phyloP scores from a whole-genome alignment of 2,329 filamentous ascomycete species.

The Diaporthe helianthi region DNA sequence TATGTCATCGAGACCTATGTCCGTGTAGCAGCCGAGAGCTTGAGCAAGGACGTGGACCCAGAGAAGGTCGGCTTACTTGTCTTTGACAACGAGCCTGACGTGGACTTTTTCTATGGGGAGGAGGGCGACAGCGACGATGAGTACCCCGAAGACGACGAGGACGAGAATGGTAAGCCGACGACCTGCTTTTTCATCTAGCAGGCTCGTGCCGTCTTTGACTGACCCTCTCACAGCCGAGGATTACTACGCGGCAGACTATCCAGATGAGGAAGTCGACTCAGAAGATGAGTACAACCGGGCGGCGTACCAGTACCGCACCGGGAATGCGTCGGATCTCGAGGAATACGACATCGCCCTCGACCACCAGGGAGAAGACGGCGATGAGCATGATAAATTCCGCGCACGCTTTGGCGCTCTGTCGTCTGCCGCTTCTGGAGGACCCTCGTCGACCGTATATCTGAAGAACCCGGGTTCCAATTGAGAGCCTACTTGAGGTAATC shows the following conservation, averaged over 20 bases:
- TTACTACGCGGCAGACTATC: slow-evolving; percentile 81
- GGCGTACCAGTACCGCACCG: slow-evolving; percentile 61
- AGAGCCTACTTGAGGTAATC: not conserved
- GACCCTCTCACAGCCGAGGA: slow-evolving; percentile 67
- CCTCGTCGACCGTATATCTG: not conserved
- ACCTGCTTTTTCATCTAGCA: not conserved
- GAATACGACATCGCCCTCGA: slow-evolving; percentile 53
- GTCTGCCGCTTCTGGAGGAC: slow-evolving; percentile 33
- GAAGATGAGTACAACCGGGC: slow-evolving; percentile 70
- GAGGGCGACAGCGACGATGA: slow-evolving; percentile 70
- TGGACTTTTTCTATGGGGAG: slow-evolving; percentile 65
- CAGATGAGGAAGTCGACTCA: slow-evolving; percentile 78
- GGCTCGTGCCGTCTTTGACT: slow-evolving; percentile 20
- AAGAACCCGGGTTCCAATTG: not conserved
- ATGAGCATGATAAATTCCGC: not conserved
- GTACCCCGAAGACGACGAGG: slow-evolving; percentile 64
- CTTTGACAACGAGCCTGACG: slow-evolving; percentile 64
- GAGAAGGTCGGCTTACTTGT: slow-evolving; percentile 63
- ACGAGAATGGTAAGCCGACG: slow-evolving; percentile 66
- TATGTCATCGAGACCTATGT: slow-evolving; percentile 72
- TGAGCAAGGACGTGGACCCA: slow-evolving; percentile 54
- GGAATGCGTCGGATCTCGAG: slow-evolving; percentile 62
- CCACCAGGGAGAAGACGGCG: slow-evolving; percentile 42
- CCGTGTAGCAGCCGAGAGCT: slow-evolving; percentile 61
- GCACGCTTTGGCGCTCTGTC: slow-evolving; percentile 37